These are phyloP conservation scores for Lavandula angustifolia DNA, from an alignment of 257 asterid genomes.

Conservation along the genomic window DNA sequence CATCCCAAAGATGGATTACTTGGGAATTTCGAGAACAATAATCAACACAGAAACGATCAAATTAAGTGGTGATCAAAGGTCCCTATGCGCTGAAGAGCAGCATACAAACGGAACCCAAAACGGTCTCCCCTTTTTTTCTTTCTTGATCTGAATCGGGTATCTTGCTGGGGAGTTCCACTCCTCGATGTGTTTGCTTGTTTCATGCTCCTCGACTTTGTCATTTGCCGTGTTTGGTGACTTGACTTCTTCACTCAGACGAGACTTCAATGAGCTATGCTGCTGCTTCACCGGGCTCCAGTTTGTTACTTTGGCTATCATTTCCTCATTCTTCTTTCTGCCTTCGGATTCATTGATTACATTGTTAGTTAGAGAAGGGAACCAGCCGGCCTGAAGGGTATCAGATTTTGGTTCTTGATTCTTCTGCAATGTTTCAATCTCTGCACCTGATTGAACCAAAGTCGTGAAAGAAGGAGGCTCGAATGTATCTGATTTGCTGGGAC, in stretches of 20 bases:
- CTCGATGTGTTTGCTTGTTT: slow-evolving; percentile 51
- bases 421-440: slow-evolving; percentile 55
- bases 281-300: slow-evolving; percentile 72
- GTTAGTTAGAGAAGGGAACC: slow-evolving; percentile 74
- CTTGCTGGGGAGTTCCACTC: slow-evolving; percentile 94
- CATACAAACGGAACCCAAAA: slow-evolving; percentile 87
- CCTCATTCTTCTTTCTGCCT: slow-evolving; percentile 87
- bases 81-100: slow-evolving; percentile 74
- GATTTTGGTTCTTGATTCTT: slow-evolving; percentile 47
- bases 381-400: slow-evolving; percentile 59
- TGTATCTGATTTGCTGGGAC: slow-evolving; percentile 45
- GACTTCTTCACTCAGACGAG: slow-evolving; percentile 68
- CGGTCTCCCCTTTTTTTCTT: slow-evolving; percentile 70
- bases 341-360: slow-evolving; percentile 66
- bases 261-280: slow-evolving; percentile 66
- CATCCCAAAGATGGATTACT: slow-evolving; percentile 15
- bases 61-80: slow-evolving; percentile 33
- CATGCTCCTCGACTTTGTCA: slow-evolving; percentile 30
- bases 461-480: slow-evolving; percentile 76
- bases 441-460: slow-evolving; percentile 62
- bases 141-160: slow-evolving; percentile 75
- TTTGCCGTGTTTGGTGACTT: slow-evolving; percentile 55
- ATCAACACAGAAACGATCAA: slow-evolving; percentile 18
- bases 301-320: slow-evolving; percentile 72
- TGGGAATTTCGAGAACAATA: slow-evolving; percentile 28